Evolutionary conservation across 2,329 filamentous ascomycete species (phyloP).

Genomic region (Epichloe gansuensis): DNA sequence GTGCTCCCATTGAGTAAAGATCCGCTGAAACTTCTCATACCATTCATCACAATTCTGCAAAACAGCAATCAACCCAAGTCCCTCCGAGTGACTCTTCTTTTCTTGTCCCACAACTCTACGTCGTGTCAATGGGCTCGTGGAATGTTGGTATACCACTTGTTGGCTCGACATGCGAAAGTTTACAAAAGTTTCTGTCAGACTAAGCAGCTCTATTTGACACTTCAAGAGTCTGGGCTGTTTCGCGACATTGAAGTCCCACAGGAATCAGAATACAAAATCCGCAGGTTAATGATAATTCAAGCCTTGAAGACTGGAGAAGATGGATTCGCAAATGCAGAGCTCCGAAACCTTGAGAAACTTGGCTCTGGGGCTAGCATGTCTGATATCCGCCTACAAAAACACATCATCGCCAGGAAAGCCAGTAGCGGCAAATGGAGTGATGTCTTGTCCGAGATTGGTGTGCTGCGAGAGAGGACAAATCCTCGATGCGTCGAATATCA

Average conservation of each 20-base stretch:
- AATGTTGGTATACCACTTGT: constrained; percentile 8
- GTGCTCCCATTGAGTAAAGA: constrained; percentile 14
- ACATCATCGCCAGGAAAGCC: constrained; percentile 17
- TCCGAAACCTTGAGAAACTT: constrained; percentile 12
- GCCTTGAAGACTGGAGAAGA: constrained; percentile 18
- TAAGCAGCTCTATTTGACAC: constrained; percentile 16
- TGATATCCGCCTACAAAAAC: constrained; percentile 18
- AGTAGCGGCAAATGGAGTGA: constrained; percentile 16
- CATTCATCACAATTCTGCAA: constrained; percentile 1
- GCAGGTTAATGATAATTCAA: constrained; percentile 15
- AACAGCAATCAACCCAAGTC: constrained; percentile 4
- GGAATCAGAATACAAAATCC: constrained; percentile 16
- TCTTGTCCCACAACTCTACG: constrained; percentile 6
- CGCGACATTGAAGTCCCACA: constrained; percentile 7
- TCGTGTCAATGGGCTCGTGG: constrained; percentile 8
- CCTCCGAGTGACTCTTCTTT: constrained; percentile 6
- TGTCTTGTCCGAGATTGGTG: constrained; percentile 12
- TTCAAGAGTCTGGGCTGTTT: constrained; percentile 20
- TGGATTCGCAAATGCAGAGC: constrained; percentile 14
- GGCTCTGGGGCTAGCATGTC: constrained; percentile 8
- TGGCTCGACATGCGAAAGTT: constrained; percentile 3
- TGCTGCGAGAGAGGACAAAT: constrained; percentile 10
- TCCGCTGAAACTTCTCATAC: constrained; percentile 6
- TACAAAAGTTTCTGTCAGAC: constrained; percentile 7
- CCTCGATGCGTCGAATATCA: constrained; percentile 14